Percentiles rank a stretch among this genome's conserved stretches.
Evolutionary conservation across 2,329 filamentous ascomycete species (phyloP).

Genomic region (Fusarium phyllophilum): DNA sequence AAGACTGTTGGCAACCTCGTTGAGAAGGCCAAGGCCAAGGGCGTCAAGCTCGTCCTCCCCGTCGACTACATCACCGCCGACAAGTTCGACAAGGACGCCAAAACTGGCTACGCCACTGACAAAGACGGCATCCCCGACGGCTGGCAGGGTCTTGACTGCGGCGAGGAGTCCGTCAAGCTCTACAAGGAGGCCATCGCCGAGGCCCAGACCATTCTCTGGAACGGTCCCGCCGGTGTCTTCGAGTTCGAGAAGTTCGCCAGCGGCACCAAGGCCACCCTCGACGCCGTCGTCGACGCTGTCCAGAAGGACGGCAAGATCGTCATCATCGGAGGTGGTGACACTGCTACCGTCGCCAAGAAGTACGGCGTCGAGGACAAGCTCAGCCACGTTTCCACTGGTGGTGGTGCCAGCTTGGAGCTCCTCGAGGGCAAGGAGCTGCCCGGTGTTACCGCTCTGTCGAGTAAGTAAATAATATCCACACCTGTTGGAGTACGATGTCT

Average conservation of each 20-base stretch:
- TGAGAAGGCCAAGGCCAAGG: constrained; percentile 96
- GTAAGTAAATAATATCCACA: constrained; percentile 62
- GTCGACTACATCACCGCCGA: constrained; percentile 96
- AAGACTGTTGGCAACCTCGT: constrained; percentile 90
- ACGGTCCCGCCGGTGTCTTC: constrained; percentile 96
- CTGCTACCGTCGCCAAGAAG: constrained; percentile 96
- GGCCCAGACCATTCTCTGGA: constrained; percentile 98
- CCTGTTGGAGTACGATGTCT: constrained; percentile 31
- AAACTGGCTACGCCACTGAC: constrained; percentile 84
- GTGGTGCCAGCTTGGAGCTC: constrained; percentile 93
- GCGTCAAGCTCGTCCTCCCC: constrained; percentile 93
- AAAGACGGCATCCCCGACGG: constrained; percentile 91
- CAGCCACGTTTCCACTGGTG: constrained; percentile 97
- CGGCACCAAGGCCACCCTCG: constrained; percentile 91
- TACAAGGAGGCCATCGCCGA: constrained; percentile 89
- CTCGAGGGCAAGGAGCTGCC: constrained; percentile 98
- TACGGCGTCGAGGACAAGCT: constrained; percentile 96
- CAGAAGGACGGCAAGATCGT: constrained; percentile 86
- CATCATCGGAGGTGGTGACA: constrained; percentile 98
- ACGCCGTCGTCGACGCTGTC: constrained; percentile 84
- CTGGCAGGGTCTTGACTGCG: constrained; percentile 98
- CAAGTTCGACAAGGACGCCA: constrained; percentile 89
- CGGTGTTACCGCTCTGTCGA: constrained; percentile 90
- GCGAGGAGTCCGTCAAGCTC: constrained; percentile 85
- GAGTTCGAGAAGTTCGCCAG: constrained; percentile 95